phyloP scores from a whole-genome alignment of 176 grass and related monocot species.

The Elymus sibiricus region DNA sequence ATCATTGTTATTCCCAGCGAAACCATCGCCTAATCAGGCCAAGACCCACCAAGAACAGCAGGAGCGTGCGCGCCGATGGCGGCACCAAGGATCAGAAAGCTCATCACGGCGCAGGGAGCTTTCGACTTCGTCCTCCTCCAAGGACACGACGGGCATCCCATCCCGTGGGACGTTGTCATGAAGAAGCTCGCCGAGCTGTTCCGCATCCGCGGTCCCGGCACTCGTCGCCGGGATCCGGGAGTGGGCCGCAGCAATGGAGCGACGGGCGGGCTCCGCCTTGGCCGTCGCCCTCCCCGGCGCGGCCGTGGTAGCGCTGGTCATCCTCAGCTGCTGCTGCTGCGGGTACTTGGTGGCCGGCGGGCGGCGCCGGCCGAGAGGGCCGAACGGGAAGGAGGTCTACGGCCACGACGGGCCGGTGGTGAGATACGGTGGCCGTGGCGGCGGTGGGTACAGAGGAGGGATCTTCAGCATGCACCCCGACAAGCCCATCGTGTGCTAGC shows the following conservation, averaged over 20 bases:
- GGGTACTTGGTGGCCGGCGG: not conserved
- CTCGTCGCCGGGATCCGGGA: not conserved
- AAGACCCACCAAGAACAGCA: not conserved
- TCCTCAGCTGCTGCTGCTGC: conserved; percentile 17
- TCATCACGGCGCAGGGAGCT: not conserved
- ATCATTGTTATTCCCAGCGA: no score
- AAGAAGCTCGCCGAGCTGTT: conserved; percentile 8
- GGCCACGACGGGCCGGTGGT: conserved; percentile 18
- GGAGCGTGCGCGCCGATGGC: not conserved
- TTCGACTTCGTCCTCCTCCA: not conserved
- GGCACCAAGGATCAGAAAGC: not conserved
- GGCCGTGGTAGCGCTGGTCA: not conserved
- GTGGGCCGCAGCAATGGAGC: not conserved
- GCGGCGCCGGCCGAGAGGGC: conserved; percentile 3
- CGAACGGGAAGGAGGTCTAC: conserved; percentile 4
- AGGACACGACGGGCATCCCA: not conserved
- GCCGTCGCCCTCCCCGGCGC: not conserved
- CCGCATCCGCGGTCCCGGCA: not conserved
- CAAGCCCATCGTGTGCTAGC: conserved; percentile 14
- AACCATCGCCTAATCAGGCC: no score
- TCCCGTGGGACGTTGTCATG: not conserved
- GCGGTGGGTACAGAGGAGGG: conserved; percentile 15
- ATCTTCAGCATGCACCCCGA: conserved; percentile 31
- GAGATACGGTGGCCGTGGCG: not conserved
- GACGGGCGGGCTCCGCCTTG: not conserved